Conservation (phyloP, 2,329 filamentous ascomycete species). For the Nakataea oryzae region DNA sequence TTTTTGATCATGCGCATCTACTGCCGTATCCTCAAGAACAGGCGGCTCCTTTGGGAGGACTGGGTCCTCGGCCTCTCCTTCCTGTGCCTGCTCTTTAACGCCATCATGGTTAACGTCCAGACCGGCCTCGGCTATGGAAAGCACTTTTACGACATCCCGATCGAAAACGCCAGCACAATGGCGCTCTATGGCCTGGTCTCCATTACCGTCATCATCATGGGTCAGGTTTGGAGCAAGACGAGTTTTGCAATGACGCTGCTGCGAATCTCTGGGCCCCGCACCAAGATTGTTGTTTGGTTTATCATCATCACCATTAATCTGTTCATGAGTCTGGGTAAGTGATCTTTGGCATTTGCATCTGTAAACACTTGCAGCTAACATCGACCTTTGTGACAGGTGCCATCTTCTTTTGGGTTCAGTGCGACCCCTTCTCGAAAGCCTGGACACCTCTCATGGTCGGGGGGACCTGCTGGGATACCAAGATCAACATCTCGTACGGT, state of each 20-base stretch:
- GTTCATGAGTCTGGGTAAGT: neutral
- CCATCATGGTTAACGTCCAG: slow-evolving; percentile 4
- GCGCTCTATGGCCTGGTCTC: slow-evolving; percentile 9
- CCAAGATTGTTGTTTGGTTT: slow-evolving; percentile 11
- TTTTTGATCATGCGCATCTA: slow-evolving; percentile 15
- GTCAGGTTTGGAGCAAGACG: slow-evolving; percentile 23
- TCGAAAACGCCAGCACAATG: neutral
- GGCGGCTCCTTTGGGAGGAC: neutral
- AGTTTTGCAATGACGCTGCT: slow-evolving; percentile 25
- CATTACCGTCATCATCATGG: slow-evolving; percentile 17
- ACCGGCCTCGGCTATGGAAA: slow-evolving; percentile 8
- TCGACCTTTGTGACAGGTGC: slow-evolving; percentile 1
- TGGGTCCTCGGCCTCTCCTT: neutral
- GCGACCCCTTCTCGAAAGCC: slow-evolving; percentile 12
- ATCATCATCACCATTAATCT: neutral
- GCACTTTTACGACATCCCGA: slow-evolving; percentile 8
- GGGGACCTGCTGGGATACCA: slow-evolving; percentile 13
- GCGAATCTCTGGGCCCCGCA: slow-evolving; percentile 17
- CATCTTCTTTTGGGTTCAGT: slow-evolving; percentile 15
- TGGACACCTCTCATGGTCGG: slow-evolving; percentile 11
- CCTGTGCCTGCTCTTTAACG: neutral
- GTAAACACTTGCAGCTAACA: neutral
- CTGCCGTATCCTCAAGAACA: slow-evolving; percentile 11
- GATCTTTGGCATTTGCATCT: too few species aligned
- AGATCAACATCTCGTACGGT: slow-evolving; percentile 5